Conservation (phyloP, 1,284 basidiomycete genomes). For the Irpex lacteus region DNA sequence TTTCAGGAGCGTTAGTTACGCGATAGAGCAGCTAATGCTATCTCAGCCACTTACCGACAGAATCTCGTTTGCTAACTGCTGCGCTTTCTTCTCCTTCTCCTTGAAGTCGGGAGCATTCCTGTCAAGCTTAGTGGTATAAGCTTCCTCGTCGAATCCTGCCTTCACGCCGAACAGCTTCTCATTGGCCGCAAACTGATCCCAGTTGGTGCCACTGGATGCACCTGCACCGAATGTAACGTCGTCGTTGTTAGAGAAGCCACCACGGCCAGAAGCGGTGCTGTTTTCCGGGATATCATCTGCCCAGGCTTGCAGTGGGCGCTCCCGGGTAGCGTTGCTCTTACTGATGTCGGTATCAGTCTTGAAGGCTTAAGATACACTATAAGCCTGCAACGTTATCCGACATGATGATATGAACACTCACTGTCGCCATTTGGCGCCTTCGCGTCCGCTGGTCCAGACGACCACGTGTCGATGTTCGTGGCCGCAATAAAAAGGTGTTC, state of each 20-base stretch:
- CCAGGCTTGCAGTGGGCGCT: constrained; percentile 88
- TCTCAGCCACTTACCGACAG: constrained; percentile 55
- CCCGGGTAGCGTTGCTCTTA: constrained; percentile 49
- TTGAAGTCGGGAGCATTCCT: constrained; percentile 83
- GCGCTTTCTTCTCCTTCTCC: constrained; percentile 87
- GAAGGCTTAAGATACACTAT: constrained; percentile 58
- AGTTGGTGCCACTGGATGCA: constrained; percentile 43
- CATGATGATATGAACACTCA: constrained; percentile 31
- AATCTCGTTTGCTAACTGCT: constrained; percentile 89
- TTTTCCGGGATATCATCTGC: constrained; percentile 20
- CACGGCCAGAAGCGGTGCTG: constrained; percentile 13
- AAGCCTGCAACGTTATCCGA: background rate
- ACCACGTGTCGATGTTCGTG: constrained; percentile 68
- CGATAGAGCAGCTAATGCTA: background rate
- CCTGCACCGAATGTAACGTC: constrained; percentile 68
- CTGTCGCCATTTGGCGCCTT: constrained; percentile 65
- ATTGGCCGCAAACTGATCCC: constrained; percentile 98
- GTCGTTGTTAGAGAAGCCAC: constrained; percentile 38
- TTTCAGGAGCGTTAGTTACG: constrained; percentile 3
- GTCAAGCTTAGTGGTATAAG: constrained; percentile 95
- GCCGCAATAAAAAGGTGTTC: constrained; percentile 67
- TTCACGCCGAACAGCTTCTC: constrained; percentile 92
- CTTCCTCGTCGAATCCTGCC: constrained; percentile 90
- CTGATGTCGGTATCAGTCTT: constrained; percentile 89
- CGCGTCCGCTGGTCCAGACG: constrained; percentile 71